These are phyloP conservation scores for Amanita brunnescens DNA, from an alignment of 768 basidiomycete genomes.

Conservation along the genomic window DNA sequence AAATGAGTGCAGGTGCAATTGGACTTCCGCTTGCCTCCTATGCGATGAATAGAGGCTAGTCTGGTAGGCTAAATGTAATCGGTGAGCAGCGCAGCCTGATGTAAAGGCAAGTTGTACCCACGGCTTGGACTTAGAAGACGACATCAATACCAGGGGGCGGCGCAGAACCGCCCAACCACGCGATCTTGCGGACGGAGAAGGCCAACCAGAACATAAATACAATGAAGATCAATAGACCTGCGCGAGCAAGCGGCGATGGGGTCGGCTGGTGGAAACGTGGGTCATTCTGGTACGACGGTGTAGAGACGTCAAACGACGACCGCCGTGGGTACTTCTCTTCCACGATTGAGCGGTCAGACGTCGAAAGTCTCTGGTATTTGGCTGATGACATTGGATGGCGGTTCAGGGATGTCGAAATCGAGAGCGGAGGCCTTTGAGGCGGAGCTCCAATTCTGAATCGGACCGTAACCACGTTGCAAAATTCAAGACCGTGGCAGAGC, in stretches of 20 bases:
- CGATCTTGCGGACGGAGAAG: slow-evolving; percentile 19
- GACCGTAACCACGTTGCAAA: neutral
- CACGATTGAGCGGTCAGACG: slow-evolving; percentile 3
- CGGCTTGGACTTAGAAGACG: slow-evolving; percentile 8
- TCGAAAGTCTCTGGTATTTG: slow-evolving; percentile 11
- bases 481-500: too few species aligned
- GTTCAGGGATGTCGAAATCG: neutral
- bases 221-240: slow-evolving; percentile 34
- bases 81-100: too few species aligned
- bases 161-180: slow-evolving; percentile 15
- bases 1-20: too few species aligned
- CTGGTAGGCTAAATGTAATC: too few species aligned
- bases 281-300: slow-evolving; percentile 23
- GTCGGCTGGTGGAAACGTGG: slow-evolving; percentile 42
- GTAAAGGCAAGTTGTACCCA: neutral
- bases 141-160: neutral
- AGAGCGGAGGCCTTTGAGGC: neutral
- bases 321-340: neutral
- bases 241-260: slow-evolving; percentile 44
- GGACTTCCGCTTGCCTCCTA: too few species aligned
- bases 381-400: slow-evolving; percentile 6
- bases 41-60: too few species aligned
- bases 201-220: slow-evolving; percentile 31
- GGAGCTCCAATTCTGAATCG: neutral
- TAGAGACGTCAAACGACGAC: neutral